Evolutionary conservation across 2,329 filamentous ascomycete species (phyloP).

Genomic region (Setomelanomma holmii): DNA sequence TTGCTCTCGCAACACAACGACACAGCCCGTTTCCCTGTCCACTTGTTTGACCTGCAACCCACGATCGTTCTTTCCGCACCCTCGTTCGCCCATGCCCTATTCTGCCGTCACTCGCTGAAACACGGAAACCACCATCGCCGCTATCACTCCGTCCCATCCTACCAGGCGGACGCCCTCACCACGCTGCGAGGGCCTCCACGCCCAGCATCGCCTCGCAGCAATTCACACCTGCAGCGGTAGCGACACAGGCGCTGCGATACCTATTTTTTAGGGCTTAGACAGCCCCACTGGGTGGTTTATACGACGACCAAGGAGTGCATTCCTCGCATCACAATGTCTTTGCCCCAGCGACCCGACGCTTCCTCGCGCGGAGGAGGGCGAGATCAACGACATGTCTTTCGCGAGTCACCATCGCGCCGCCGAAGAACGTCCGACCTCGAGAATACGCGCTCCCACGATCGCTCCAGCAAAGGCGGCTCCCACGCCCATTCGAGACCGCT

Average conservation of each 20-base stretch:
- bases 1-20: conserved; percentile 36
- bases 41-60: conserved; percentile 25
- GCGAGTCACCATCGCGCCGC: conserved; percentile 68
- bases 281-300: conserved; percentile 8
- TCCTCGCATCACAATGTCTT: conserved; percentile 50
- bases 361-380: conserved; percentile 64
- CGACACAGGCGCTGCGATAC: conserved; percentile 9
- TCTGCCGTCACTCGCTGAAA: conserved; percentile 38
- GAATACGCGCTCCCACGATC: conserved; percentile 58
- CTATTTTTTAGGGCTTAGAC: conserved; percentile 16
- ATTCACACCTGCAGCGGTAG: not conserved
- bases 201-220: not conserved
- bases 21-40: conserved; percentile 12
- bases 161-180: not conserved
- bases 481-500: conserved; percentile 50
- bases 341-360: conserved; percentile 68
- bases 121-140: conserved; percentile 12
- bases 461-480: conserved; percentile 49
- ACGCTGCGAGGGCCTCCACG: not conserved
- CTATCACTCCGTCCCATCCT: conserved; percentile 1
- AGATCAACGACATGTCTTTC: conserved; percentile 60
- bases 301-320: conserved; percentile 29
- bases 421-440: conserved; percentile 72
- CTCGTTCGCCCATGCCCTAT: conserved; percentile 20
- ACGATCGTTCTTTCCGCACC: conserved; percentile 19